Evolutionary conservation across 1,139 yeast species (phyloP), one percentile per base, ranked within the genome.

Genomic region (Debaryomyces sp.): DNA sequence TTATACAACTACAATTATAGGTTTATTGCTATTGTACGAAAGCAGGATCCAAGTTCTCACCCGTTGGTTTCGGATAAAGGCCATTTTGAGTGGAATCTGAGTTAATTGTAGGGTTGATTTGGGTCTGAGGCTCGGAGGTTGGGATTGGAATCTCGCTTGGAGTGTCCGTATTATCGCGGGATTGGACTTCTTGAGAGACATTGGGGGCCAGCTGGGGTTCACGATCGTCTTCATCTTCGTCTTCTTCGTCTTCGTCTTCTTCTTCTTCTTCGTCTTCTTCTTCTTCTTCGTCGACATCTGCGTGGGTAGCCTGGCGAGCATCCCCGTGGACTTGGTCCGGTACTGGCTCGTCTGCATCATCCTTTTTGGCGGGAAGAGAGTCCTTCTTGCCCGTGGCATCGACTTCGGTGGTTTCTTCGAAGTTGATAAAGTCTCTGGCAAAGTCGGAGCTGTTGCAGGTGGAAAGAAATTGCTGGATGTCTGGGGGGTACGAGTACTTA

Each of bases 341-440:
- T 8, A 34, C 35, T 2, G 41, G 27, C 35, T 36, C 23, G 18
- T 13, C 21, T 9, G 41, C 36, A 13, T 22, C 29, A 7, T 30
- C 44, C 30, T 30, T 24, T 18, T 10, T 13, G 8, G 34, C 15
- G 15, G 43, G 22, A 13, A n/a, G 24, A 13, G 27, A 6, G 9
- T 29, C 39, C 52, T 8, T 35, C 15, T 18, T 22, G 15, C 24
- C 13, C 3, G 15, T 22, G 5, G 26, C 23, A 10, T 45, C 52
- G 22, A 48, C 45, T 13, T 43, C 48, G 41, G 53, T 50, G 26
- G 53, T 57, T 17, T 57, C 60, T 27, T 62, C 63, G 47, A 64
- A 67, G 50, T 68, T 63, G 38, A 66, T 59, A 50, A 70, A 71
- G 41, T 72, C 75, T 13, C 59, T 59, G 15, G 66, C 53, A 47